Percentiles rank a stretch among this genome's conserved stretches.
These are phyloP conservation scores for Populus hybrid DNA, from an alignment of 441 rosid genomes.

Conservation along the genomic window DNA sequence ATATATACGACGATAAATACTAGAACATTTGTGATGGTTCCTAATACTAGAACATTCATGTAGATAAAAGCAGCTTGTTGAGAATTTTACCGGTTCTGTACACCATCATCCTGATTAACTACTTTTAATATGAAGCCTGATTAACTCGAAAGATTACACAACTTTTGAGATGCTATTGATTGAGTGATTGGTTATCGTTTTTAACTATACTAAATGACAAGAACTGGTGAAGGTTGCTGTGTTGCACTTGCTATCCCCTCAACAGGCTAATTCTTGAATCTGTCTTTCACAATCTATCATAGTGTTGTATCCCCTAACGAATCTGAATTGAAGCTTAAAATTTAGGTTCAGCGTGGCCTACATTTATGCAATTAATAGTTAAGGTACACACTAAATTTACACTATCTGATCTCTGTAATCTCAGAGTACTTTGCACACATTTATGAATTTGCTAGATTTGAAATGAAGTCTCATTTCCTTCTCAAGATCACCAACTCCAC, in stretches of 20 bases:
- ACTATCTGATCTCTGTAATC: neutral
- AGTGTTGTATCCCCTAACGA: neutral
- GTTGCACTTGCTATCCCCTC: neutral
- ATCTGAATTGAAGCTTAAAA: neutral
- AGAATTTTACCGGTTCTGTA: neutral
- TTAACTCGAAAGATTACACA: too few relatives aligned
- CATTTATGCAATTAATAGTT: neutral
- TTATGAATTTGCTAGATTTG: conserved; percentile 15
- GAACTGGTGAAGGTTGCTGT: neutral
- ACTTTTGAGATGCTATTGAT: too few relatives aligned
- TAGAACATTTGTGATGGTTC: neutral
- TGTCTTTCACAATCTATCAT: neutral
- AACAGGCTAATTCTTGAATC: neutral
- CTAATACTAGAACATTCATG: neutral
- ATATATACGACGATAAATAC: too few relatives aligned
- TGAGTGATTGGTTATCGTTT: neutral
- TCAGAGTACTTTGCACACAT: conserved; percentile 7
- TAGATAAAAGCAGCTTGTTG: neutral
- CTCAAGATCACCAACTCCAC: neutral
- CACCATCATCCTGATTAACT: neutral
- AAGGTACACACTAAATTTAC: conserved; percentile 8
- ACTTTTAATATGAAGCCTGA: neutral
- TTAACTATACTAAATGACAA: neutral
- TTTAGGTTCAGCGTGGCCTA: neutral
- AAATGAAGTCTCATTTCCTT: neutral